These are phyloP conservation scores for Acer yangbiense DNA, from an alignment of 345 rosid genomes.

Conservation along the genomic window DNA sequence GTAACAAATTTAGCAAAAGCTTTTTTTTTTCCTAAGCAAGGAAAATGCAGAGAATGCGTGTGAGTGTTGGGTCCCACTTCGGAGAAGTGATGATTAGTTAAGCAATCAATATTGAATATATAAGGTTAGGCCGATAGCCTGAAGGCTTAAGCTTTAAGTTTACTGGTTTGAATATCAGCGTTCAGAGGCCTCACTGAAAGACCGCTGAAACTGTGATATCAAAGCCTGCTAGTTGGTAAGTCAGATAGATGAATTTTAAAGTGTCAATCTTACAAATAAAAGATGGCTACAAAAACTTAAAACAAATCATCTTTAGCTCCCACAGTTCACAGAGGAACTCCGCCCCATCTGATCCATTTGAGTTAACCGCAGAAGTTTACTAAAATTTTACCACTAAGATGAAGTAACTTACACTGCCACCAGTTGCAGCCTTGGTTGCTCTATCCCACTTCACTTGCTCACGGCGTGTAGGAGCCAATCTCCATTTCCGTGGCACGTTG, in stretches of 20 bases:
- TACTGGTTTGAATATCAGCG: neutral
- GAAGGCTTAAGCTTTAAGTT: neutral
- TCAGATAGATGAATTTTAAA: neutral
- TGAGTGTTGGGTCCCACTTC: neutral
- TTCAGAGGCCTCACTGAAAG: neutral
- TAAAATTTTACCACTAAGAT: neutral
- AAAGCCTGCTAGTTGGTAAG: neutral
- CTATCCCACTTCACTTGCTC: conserved; percentile 95
- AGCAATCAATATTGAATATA: conserved; percentile 2
- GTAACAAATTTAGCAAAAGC: conserved; percentile 6
- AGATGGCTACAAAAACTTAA: neutral
- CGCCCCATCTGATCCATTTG: neutral
- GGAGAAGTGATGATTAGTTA: neutral
- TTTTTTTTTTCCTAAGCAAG: neutral
- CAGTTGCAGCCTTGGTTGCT: conserved; percentile 86
- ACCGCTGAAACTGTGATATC: neutral
- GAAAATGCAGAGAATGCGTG: neutral
- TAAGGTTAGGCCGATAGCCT: neutral
- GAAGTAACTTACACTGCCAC: conserved; percentile 69
- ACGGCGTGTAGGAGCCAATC: conserved; percentile 70
- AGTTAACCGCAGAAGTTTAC: neutral
- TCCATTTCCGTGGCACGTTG: conserved; percentile 52
- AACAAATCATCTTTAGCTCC: neutral
- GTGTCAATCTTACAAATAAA: neutral
- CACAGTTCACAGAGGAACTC: neutral